Base-by-base conservation (phyloP, 192 early-diverging fungal genomes). In the Tieghemiomyces parasiticus region DNA sequence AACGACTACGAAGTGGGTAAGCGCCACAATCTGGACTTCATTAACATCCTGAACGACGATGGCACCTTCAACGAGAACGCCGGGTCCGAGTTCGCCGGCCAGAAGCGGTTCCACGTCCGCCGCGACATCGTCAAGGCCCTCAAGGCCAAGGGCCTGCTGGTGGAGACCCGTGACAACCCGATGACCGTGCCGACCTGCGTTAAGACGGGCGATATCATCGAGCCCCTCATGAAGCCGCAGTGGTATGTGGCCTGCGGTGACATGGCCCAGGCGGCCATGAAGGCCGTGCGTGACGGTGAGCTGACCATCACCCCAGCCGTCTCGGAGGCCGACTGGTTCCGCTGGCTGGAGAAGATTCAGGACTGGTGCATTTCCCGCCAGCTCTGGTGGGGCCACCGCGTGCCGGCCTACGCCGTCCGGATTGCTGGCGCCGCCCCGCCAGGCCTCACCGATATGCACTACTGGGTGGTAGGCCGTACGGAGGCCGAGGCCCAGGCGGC, bases 281-380 rank as follows among this genome's bases (percentile, higher is more conserved):
- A 86, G 62, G 92, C 84, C 29, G 93, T 93, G 35, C 74, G 72
- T 45, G 76, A 83, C 45, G 92, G 90, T 22, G 77, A 85, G 46
- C 71, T 99, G 35, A 76, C 81, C 65, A 99, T 99, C 61, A 58
- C 67, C 38, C 96, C 96, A 44, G 73, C 81, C 64, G 73, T 81
- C 14, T 91, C 90, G 4, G 90, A 96, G 66, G 87, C 75, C 58
- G 93, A 99, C 38, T 99, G 88, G 90, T 99, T 90, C 85, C 76
- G 81, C 60, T 96, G 93, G 96, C 78, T 99, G 63, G 85, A 80
- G 46, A 88, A 90, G 75, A 91, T 92, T 67, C 88, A 93, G 64
- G 93, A 96, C 70, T 99, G 96, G 96, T 99, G 95, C 64, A 86
- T 98, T 45, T 97, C 92, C 13, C 87, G 96, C 60, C 96, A 99